These are phyloP conservation scores for Yarrowia sp. DNA, from an alignment of 805 yeast genomes.

Conservation along the genomic window DNA sequence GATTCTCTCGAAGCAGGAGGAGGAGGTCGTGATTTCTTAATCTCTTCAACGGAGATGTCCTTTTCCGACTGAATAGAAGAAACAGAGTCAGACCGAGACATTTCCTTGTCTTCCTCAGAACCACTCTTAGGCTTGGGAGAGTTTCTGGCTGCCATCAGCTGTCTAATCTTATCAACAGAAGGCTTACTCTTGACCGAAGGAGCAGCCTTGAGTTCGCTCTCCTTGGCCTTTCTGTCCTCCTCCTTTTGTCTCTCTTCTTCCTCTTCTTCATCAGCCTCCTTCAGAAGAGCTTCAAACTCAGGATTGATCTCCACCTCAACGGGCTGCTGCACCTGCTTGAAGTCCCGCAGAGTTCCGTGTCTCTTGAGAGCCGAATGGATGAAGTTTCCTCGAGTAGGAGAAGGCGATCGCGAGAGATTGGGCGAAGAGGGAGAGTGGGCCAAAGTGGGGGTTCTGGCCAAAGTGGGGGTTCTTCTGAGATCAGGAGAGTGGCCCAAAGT, in stretches of 20 bases:
- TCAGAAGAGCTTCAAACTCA: conserved; percentile 18
- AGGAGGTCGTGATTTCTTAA: neutral
- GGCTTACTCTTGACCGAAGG: conserved; percentile 33
- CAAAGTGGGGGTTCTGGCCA: conserved; percentile 6
- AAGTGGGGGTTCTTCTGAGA: neutral
- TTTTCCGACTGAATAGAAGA: conserved; percentile 26
- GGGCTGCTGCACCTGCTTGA: conserved; percentile 28
- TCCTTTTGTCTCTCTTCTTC: conserved; percentile 4
- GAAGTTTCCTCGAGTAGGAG: conserved; percentile 45
- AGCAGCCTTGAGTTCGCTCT: neutral
- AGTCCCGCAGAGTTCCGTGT: conserved; percentile 41
- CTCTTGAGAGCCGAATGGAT: conserved; percentile 47
- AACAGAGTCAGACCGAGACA: conserved; percentile 12
- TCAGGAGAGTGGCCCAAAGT: neutral
- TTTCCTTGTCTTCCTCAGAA: neutral
- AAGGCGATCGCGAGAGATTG: conserved; percentile 39
- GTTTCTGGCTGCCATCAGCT: conserved; percentile 36
- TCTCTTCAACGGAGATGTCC: conserved; percentile 1
- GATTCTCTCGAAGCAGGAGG: conserved; percentile 14
- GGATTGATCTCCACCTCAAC: conserved; percentile 14
- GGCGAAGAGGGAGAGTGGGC: conserved; percentile 21
- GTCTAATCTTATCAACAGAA: conserved; percentile 30
- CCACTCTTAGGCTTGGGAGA: conserved; percentile 13
- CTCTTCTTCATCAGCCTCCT: conserved; percentile 21
- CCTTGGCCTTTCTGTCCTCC: neutral